Evolutionary conservation across 1,284 basidiomycete species (phyloP).

Genomic region (Inonotus obliquus): DNA sequence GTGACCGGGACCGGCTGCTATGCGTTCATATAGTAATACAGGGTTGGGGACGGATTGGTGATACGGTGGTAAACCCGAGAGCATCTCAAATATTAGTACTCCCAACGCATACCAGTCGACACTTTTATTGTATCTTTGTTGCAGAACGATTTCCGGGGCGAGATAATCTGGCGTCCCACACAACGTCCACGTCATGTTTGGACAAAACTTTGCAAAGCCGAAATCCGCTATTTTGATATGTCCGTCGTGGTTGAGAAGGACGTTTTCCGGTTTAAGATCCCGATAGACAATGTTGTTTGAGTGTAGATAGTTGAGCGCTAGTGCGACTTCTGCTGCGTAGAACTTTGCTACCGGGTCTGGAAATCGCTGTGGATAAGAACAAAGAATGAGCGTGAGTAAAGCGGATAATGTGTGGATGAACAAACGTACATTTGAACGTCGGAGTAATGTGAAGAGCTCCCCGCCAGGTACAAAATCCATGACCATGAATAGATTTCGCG

Average conservation of each 20-base stretch:
- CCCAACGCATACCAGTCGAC: conserved; percentile 99
- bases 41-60: conserved; percentile 53
- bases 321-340: conserved; percentile 95
- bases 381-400: not conserved
- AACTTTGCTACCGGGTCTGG: conserved; percentile 99
- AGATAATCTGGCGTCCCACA: conserved; percentile 98
- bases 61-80: conserved; percentile 80
- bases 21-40: conserved; percentile 74
- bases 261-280: conserved; percentile 97
- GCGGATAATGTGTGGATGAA: not conserved
- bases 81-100: conserved; percentile 96
- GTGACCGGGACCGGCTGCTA: conserved; percentile 62
- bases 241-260: conserved; percentile 88
- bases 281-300: conserved; percentile 92
- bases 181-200: conserved; percentile 92
- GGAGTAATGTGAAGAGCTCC: conserved; percentile 88
- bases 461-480: conserved; percentile 99
- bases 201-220: conserved; percentile 92
- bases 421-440: conserved; percentile 72
- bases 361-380: conserved; percentile 65
- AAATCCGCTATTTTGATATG: conserved; percentile 99
- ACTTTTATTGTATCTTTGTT: conserved; percentile 48
- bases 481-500: conserved; percentile 96
- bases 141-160: conserved; percentile 58
- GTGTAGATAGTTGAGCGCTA: conserved; percentile 93